Base-by-base conservation (phyloP, 1,284 basidiomycete species). In the Trametes polyzona region DNA sequence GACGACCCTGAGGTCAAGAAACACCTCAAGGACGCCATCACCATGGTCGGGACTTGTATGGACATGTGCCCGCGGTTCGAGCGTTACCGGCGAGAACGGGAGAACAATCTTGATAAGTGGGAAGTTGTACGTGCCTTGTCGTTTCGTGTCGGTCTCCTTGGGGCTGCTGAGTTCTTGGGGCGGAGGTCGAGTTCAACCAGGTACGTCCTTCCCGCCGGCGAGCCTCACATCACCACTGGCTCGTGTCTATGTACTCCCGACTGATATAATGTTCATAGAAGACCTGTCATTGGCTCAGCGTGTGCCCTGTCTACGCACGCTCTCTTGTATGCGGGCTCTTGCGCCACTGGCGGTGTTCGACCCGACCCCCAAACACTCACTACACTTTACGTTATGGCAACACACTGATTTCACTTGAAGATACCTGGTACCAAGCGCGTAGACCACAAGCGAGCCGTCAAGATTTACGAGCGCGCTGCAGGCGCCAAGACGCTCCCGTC, bases 1-100 rank as follows among this genome's bases (percentile, higher is more conserved):
- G 92, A 93, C 55, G 92, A 95, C 65, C 94, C 93, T 0, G 71
- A 78, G 27, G 85, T 88, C 27, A 84, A 90, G 4, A 92, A 90
- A 62, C 81, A 89, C 23, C 81, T 98, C 7, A 90, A 91, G 59
- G 89, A 95, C 59, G 95, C 96, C 2, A 92, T 95, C 52, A 90
- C 89, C 29, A 88, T 98, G 67, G 83, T 92, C 12, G 96, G 96
- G 17, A 96, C 93, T 1, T 98, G 96, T 69, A 76, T 81, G 74
- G 89, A 92, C 61, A 98, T 98, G 95, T 98, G 96, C 71, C 93
- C 95, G 5, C 87, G 91, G 48, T 96, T 93, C 67, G 96, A 99
- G 74, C 81, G 91, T 19, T 95, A 96, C 71, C 84, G 95, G 66
- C 83, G 96, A 42, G 94, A 98, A 72, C 84, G 88, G 57, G 93